A percentile compares a stretch with the other conserved stretches of the same genome.
Conservation (phyloP, 2,329 filamentous ascomycete species). For the Ascochyta clinopodiicola region DNA sequence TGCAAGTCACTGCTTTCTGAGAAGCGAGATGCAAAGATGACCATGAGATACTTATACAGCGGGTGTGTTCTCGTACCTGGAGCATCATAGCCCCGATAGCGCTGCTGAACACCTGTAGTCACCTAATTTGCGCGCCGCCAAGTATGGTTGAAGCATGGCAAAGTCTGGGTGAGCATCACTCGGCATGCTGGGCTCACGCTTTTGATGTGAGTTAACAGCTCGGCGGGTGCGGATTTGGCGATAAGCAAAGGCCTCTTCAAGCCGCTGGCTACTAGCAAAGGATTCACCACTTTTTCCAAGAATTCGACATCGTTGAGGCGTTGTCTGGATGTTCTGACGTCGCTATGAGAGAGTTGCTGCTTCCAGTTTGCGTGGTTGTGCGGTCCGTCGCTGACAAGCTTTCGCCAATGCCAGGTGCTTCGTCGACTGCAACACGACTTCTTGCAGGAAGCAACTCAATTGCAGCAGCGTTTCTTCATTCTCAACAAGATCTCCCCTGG, state of each 20-base stretch:
- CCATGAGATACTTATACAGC: slow-evolving; percentile 8
- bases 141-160: slow-evolving; percentile 22
- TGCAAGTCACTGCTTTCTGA: not conserved
- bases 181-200: slow-evolving; percentile 15
- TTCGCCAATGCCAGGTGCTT: slow-evolving; percentile 11
- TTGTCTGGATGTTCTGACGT: slow-evolving; percentile 8
- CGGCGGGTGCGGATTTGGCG: slow-evolving; percentile 9
- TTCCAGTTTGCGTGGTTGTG: not conserved
- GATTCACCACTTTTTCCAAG: slow-evolving; percentile 21
- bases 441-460: not conserved
- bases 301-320: slow-evolving; percentile 9
- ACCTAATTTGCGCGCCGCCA: slow-evolving; percentile 8
- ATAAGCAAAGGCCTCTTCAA: not conserved
- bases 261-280: slow-evolving; percentile 1
- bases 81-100: slow-evolving; percentile 8
- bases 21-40: not conserved
- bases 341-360: not conserved
- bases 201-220: slow-evolving; percentile 2
- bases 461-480: not conserved
- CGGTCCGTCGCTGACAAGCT: slow-evolving; percentile 13
- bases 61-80: not conserved
- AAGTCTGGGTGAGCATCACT: slow-evolving; percentile 17
- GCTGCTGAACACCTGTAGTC: not conserved
- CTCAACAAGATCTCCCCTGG: not conserved
- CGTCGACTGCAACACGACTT: not conserved